A percentile compares a stretch with the other conserved stretches of the same genome.
Conservation (phyloP, 306 rosid species). For the Vigna unguiculata region DNA sequence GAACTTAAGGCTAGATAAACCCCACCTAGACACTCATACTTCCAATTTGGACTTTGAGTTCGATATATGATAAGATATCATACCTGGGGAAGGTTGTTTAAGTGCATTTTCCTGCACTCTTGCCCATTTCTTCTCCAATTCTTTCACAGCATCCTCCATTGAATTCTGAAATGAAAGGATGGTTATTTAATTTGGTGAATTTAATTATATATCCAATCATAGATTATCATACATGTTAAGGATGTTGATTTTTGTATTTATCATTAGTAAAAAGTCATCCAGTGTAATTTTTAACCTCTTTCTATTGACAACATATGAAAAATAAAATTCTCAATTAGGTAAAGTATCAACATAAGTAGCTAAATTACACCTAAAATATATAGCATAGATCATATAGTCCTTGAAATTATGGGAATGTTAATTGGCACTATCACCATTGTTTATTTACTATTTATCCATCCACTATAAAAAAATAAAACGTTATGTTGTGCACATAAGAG, state of each 20-base stretch:
- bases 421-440: neutral
- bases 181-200: constrained; percentile 20
- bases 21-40: neutral
- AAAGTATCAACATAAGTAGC: constrained; percentile 1
- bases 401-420: neutral
- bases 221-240: neutral
- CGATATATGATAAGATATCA: neutral
- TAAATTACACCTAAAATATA: neutral
- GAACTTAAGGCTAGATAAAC: neutral
- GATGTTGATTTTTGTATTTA: neutral
- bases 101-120: constrained; percentile 70
- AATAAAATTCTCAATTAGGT: neutral
- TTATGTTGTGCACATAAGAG: neutral
- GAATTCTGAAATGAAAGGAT: constrained; percentile 57
- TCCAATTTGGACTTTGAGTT: neutral
- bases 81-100: constrained; percentile 86
- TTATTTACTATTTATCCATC: neutral
- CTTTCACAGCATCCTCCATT: constrained; percentile 64
- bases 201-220: neutral
- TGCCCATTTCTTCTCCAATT: constrained; percentile 75
- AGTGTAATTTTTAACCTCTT: neutral
- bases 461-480: neutral
- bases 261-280: neutral
- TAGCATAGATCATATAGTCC: neutral
- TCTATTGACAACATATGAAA: neutral